Conservation (phyloP, 1,139 yeast genomes). For the Scheffersomyces titani region DNA sequence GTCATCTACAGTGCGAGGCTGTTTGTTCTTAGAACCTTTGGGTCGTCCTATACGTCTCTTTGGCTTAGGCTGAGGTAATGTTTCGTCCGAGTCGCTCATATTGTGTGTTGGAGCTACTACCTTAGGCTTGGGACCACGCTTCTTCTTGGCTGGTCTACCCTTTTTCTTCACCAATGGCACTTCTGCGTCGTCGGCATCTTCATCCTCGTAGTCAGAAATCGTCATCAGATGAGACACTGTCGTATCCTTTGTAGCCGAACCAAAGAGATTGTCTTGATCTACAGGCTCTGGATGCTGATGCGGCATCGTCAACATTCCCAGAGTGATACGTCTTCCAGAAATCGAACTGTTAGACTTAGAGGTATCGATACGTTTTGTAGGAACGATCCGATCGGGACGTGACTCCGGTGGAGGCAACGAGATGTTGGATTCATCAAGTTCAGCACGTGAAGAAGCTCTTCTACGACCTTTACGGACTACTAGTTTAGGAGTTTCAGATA, state of each 20-base stretch:
- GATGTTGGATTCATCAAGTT: constrained; percentile 21
- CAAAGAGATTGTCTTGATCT: not conserved
- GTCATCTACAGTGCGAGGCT: not conserved
- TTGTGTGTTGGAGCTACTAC: not conserved
- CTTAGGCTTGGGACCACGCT: not conserved
- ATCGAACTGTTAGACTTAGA: constrained; percentile 15
- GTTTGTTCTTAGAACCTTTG: not conserved
- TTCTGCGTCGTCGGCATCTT: constrained; percentile 3
- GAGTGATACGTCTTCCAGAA: constrained; percentile 55
- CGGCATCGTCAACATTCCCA: constrained; percentile 60
- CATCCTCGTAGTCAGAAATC: constrained; percentile 1
- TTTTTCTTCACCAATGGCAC: not conserved
- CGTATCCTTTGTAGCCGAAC: not conserved
- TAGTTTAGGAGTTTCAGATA: not conserved
- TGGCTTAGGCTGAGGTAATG: not conserved
- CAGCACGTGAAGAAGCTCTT: constrained; percentile 5
- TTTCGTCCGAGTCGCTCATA: not conserved
- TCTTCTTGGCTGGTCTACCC: constrained; percentile 2
- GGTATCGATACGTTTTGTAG: constrained; percentile 21
- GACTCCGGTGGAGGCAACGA: constrained; percentile 40
- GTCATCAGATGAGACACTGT: not conserved
- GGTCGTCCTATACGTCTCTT: not conserved
- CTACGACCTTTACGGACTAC: constrained; percentile 1
- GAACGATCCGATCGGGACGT: constrained; percentile 23
- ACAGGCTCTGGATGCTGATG: constrained; percentile 8